A percentile compares a stretch with the other conserved stretches of the same genome.
Conservation (phyloP, 345 rosid species). For the Salix caprea region DNA sequence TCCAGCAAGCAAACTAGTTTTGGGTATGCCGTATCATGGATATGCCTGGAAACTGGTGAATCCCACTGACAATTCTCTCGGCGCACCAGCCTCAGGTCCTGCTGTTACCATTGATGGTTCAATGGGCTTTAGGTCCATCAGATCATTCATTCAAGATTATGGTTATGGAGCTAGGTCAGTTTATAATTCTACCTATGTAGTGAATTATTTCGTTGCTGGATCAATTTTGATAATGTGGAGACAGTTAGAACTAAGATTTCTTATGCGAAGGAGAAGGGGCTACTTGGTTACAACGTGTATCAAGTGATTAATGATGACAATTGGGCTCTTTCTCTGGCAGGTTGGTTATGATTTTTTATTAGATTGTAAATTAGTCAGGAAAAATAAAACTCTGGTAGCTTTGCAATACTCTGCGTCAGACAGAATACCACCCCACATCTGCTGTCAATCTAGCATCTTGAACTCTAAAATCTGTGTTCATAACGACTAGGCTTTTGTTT, state of each 20-base stretch:
- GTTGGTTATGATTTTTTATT: background rate
- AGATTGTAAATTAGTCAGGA: too few species aligned
- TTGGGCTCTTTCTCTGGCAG: conserved; percentile 6
- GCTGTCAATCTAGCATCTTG: too few species aligned
- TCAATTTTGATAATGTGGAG: conserved; percentile 17
- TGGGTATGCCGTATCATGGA: conserved; percentile 36
- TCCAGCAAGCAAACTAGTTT: conserved; percentile 21
- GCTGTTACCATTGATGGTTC: conserved; percentile 12
- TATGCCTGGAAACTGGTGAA: conserved; percentile 25
- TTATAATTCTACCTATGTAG: conserved; percentile 6
- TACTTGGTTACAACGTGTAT: conserved; percentile 17
- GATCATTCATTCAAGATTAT: conserved; percentile 1
- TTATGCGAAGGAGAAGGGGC: background rate
- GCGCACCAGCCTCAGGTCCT: conserved; percentile 8
- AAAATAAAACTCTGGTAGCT: too few species aligned
- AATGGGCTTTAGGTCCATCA: conserved; percentile 18
- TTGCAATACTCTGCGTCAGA: too few species aligned
- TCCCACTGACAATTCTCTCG: conserved; percentile 9
- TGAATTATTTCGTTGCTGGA: conserved; percentile 13
- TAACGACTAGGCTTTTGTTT: too few species aligned
- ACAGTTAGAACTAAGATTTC: conserved; percentile 5
- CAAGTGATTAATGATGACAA: conserved; percentile 25
- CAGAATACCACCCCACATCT: too few species aligned
- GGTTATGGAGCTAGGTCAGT: conserved; percentile 25
- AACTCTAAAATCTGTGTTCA: too few species aligned